Evolutionary conservation across 164 flowering plant species (phyloP).

Genomic region (Hamamelis virginiana): DNA sequence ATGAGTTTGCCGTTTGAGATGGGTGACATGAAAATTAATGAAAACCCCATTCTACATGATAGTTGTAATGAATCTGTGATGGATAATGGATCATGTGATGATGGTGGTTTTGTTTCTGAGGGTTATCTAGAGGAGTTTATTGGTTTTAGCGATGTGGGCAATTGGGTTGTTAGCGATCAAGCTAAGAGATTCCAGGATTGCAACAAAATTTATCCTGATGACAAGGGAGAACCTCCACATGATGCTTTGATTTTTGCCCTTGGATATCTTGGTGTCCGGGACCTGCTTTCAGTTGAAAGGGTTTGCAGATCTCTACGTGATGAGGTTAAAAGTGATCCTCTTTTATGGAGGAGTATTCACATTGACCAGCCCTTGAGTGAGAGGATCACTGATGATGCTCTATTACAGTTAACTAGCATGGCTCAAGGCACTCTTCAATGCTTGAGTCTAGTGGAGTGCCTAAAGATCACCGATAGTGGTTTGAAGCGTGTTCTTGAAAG

Average conservation of each 20-base stretch:
- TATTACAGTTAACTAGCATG: conserved; percentile 47
- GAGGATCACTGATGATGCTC: conserved; percentile 63
- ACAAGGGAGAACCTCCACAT: conserved; percentile 45
- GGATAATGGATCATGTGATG: neutral
- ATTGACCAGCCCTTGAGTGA: conserved; percentile 56
- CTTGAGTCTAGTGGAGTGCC: conserved; percentile 60
- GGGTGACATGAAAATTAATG: neutral
- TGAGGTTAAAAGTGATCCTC: conserved; percentile 47
- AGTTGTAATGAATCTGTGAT: neutral
- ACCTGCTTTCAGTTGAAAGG: conserved; percentile 60
- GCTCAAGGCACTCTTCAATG: conserved; percentile 64
- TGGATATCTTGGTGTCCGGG: conserved; percentile 56
- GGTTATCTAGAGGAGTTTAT: conserved; percentile 20
- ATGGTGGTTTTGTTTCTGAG: conserved; percentile 13
- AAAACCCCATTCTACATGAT: neutral
- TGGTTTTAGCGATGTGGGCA: conserved; percentile 14
- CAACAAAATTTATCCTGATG: conserved; percentile 12
- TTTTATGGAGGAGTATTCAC: conserved; percentile 68
- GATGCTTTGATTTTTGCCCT: conserved; percentile 54
- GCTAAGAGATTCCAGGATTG: neutral
- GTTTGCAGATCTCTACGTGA: conserved; percentile 56
- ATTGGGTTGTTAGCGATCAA: conserved; percentile 4
- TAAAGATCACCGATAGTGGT: conserved; percentile 58
- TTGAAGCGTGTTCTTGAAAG: conserved; percentile 58
- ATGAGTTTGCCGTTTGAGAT: conserved; percentile 10